Base-by-base conservation (phyloP, 2,329 filamentous ascomycete genomes). In the Alternaria dauci region DNA sequence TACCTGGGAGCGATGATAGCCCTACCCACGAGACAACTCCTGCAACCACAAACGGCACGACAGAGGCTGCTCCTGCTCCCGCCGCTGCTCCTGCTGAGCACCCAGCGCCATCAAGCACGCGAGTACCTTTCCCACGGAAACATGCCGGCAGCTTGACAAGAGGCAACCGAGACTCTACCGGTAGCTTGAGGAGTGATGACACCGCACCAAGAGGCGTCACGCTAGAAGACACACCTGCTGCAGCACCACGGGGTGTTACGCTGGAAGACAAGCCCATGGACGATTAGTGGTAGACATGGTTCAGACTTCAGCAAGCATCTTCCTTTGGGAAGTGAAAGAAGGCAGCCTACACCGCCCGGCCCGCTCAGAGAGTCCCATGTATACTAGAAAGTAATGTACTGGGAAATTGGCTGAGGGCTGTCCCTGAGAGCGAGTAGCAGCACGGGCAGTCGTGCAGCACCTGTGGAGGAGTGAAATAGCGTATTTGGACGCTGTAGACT, bases 191-290 rank as follows among this genome's bases (percentile, higher is more conserved):
- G 76, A 60, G 58, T 70, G 87, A 88, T 69, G 79, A 78, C 6
- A 58, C 78, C 1, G 76, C 76, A 54, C 69, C 72, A 44, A 78
- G 81, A 52, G 87, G 89, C 6, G 89, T 93, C 41, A 89, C 88
- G 67, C 81, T 93, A 71, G 87, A 88, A 71, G 91, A 93, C 76
- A 89, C 39, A 36, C 32, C 32, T 36, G 14, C 32, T 36, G 14
- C 32, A 26, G 46, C 76, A 55, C 69, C 72, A 46, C 77, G 81
- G 52, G 87, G 89, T 7, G 89, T 93, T 42, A 89, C 88, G 67
- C 81, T 93, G 71, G 87, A 88, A 71, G 91, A 93, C 76, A 89
- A 87, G 78, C 88, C 90, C n/a, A 92, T 93, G 89, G 89, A 92
- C 79, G 89, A 92, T 78, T 91, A 75, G 70, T 74, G 62, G 73